Evolutionary conservation across 2,329 filamentous ascomycete species (phyloP).

Genomic region (Aureobasidium sp.): DNA sequence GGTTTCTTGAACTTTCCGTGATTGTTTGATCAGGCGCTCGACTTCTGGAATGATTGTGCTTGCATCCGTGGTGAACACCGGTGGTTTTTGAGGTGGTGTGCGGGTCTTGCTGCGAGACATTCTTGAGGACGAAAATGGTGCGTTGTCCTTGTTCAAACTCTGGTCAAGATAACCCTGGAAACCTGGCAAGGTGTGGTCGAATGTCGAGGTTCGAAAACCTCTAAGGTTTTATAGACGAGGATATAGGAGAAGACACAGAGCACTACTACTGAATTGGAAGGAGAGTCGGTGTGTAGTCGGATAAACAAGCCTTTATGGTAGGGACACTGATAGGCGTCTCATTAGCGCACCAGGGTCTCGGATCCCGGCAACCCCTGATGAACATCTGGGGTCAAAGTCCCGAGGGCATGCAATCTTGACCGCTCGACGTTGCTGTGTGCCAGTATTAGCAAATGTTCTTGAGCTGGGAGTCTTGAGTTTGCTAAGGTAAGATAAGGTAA

Average conservation of each 20-base stretch:
- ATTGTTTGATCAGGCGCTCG: slow-evolving; percentile 28
- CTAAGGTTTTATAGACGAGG: background rate
- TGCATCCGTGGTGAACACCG: slow-evolving; percentile 66
- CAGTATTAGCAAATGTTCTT: too few relatives aligned
- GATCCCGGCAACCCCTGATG: background rate
- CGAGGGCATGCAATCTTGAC: background rate
- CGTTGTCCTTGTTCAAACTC: background rate
- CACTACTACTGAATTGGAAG: background rate
- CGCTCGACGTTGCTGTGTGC: too few relatives aligned
- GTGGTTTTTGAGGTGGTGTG: slow-evolving; percentile 63
- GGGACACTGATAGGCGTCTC: background rate
- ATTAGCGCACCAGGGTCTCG: background rate
- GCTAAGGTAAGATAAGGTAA: too few relatives aligned
- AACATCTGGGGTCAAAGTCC: background rate
- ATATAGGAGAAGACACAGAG: background rate
- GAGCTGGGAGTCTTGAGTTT: too few relatives aligned
- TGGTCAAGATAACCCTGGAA: too few relatives aligned
- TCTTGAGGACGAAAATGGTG: background rate
- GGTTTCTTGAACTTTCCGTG: slow-evolving; percentile 48
- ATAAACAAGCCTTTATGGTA: background rate
- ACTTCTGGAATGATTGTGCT: slow-evolving; percentile 46
- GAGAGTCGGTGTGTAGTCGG: background rate
- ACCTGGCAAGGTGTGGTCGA: too few relatives aligned
- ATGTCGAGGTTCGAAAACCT: too few relatives aligned
- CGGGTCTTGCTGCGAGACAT: background rate